Base-by-base conservation (phyloP, 768 basidiomycete genomes). In the Boletus edulis region DNA sequence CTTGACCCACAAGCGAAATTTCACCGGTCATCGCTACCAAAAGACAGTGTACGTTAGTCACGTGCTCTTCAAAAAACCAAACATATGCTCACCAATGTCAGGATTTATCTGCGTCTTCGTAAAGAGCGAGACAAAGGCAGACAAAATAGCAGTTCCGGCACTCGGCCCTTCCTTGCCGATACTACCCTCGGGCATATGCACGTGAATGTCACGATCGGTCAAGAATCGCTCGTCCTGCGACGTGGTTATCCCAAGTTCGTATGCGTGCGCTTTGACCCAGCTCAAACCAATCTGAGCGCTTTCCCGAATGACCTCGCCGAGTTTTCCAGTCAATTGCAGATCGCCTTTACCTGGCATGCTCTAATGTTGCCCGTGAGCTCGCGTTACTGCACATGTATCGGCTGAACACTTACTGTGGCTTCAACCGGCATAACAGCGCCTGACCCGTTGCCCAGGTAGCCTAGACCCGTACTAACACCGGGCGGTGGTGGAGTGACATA, bases 401-500 rank as follows among this genome's bases (percentile, higher is more conserved):
- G 17, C 5, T 39, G 46, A 34, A 8, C 17, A 79, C 85, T 63
- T 56, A 94, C 94, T 64, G 89, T 89, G 38, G 90, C 93, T 74
- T 99, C 97, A 29, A 99, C 85, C 18, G 95, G 95, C 94, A 98
- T 96, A 41, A 98, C 91, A 5, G 93, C 89, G 24, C 97, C 97
- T 14, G 89, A 90, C 1, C 97, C 97, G 69, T 98, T 98, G 2
- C 96, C 96, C 24, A 96, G 76, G 71, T 98, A 98, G 4, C 97
- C 97, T 4, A 99, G 74, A 17, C 97, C 97, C 14, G 94, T 97
- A 65, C 87, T 89, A 32, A 99, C 97, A 34, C 97, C 97, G 4
- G 93, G 83, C 2, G 96, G 96, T 0, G 93, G 91, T 1, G 83
- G 73, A 34, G 76, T 75, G 14, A 80, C 78, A 63, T 97, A 99